Conservation (phyloP, 257 asterid genomes). For the Primulina eburnea region DNA sequence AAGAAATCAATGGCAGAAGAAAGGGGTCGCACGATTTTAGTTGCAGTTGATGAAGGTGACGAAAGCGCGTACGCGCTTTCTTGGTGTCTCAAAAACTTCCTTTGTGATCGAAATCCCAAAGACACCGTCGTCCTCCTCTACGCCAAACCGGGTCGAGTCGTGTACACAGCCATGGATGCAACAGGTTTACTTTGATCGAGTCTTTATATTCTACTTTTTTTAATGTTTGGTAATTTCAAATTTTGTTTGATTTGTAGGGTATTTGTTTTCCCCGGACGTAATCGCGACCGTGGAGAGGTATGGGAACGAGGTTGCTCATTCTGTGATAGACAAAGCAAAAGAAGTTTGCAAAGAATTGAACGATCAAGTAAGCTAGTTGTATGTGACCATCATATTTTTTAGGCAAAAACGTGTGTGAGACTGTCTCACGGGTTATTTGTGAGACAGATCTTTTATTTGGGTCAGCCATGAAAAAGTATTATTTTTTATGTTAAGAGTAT, state of each 20-base stretch:
- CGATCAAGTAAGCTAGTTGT: constrained; percentile 23
- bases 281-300: constrained; percentile 50
- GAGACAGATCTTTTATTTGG: no score
- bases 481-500: no score
- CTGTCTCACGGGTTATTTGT: no score
- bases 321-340: constrained; percentile 47
- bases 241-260: constrained; percentile 35
- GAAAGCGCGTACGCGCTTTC: constrained; percentile 67
- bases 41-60: constrained; percentile 69
- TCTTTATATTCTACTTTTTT: background rate
- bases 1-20: constrained; percentile 24
- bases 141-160: constrained; percentile 40
- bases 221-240: background rate
- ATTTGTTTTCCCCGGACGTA: constrained; percentile 43
- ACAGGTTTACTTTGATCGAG: constrained; percentile 31
- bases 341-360: constrained; percentile 34
- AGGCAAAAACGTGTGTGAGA: no score
- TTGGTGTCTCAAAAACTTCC: constrained; percentile 59
- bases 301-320: constrained; percentile 40
- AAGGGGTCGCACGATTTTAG: constrained; percentile 46
- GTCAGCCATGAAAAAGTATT: no score
- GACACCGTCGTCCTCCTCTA: constrained; percentile 58
- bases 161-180: constrained; percentile 50
- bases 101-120: constrained; percentile 27
- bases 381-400: no score